A percentile compares a stretch with the other conserved stretches of the same genome.
phyloP scores from a whole-genome alignment of 1,139 yeast species.

The Dujonia santamariae region DNA sequence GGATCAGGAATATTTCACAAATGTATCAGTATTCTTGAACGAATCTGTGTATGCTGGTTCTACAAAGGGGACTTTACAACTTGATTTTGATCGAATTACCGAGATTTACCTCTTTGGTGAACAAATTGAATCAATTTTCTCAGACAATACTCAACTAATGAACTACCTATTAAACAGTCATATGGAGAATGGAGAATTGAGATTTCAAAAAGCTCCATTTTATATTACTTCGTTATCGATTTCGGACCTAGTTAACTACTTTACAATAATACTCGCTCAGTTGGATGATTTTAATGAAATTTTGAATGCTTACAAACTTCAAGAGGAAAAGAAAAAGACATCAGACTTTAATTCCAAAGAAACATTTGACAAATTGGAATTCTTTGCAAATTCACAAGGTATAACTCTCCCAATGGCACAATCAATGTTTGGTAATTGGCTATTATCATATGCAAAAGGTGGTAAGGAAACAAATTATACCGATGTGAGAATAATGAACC shows the following conservation, averaged over 20 bases:
- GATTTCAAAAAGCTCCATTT: not conserved
- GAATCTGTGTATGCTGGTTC: slow-evolving; percentile 1
- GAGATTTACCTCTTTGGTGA: slow-evolving; percentile 13
- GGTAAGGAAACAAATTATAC: slow-evolving; percentile 13
- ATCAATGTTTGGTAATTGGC: slow-evolving; percentile 24
- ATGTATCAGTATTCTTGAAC: not conserved
- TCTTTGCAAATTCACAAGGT: slow-evolving; percentile 15
- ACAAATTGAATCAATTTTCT: slow-evolving; percentile 7
- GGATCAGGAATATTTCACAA: slow-evolving; percentile 4
- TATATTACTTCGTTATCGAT: not conserved
- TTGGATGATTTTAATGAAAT: slow-evolving; percentile 8
- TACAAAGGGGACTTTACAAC: slow-evolving; percentile 7
- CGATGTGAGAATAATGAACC: slow-evolving; percentile 16
- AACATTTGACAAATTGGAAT: slow-evolving; percentile 15
- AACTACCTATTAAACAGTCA: slow-evolving; percentile 7
- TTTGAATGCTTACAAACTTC: slow-evolving; percentile 4
- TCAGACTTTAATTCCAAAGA: slow-evolving; percentile 8
- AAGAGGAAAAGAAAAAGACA: not conserved
- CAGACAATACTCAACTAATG: slow-evolving; percentile 6
- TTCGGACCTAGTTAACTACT: not conserved
- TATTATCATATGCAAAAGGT: slow-evolving; percentile 15
- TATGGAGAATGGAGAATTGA: slow-evolving; percentile 9
- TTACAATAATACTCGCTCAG: slow-evolving; percentile 2
- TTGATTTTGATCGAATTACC: slow-evolving; percentile 11
- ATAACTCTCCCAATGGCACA: slow-evolving; percentile 22